Evolutionary conservation across 106 monocot species (phyloP), one percentile per base, ranked within the genome.

Genomic region (Dendrobium officinale): DNA sequence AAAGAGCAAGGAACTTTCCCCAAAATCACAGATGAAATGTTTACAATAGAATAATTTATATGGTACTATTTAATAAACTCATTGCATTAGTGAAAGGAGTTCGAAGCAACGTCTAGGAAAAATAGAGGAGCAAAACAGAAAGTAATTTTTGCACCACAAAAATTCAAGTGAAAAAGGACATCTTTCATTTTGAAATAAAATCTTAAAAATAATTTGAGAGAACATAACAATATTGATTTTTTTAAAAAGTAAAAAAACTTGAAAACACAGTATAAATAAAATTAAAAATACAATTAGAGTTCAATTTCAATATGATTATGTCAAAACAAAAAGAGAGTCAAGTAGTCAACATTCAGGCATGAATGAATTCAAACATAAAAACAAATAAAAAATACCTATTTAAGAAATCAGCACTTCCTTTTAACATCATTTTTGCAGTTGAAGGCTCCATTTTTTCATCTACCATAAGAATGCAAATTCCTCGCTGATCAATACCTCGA

Each of bases 371-470:
- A 74, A 74, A 44, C 40, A 74, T 43, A 8, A 26, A 79, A 19
- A n/a, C 2, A 43, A 26, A 75, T 13, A 20, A 78, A 17, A 2
- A 31, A 9, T 82, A 95, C 95, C 98, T 95, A 79, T 99, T 99
- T 56, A 99, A 90, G 85, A 86, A 89, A 86, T 99, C 99, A 82
- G 99, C 93, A 83, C 85, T 91, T 87, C 99, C 99, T 90, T 93
- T 99, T 20, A 99, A 77, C 85, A 95, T 95, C 84, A 86, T 86
- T 85, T 99, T 99, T 11, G 95, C 99, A 80, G 95, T 95, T 74
- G 99, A 90, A 55, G 99, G 95, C 77, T 99, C 99, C 95, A 99
- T 95, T 82, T 99, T 95, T 84, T 99, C 99, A 89, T 99, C 99
- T 43, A 95, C 83, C 99, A 99, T 99, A 18, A 99, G 80, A 82